phyloP scores from a whole-genome alignment of 2,329 filamentous ascomycete genomes.

The Amphichorda felina region DNA sequence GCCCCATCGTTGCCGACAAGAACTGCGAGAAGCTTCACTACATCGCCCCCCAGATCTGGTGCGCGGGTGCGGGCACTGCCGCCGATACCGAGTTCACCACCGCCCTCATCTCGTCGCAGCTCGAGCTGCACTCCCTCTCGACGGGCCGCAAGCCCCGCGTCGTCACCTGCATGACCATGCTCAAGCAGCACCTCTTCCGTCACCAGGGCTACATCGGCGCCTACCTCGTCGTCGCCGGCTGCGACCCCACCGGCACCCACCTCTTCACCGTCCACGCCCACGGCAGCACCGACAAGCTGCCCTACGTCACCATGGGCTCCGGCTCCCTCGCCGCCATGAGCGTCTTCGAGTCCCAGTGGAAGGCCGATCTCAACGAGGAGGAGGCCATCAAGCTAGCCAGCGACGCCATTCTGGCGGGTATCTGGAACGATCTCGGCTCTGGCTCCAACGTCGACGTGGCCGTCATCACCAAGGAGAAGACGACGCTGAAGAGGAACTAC shows the following conservation, averaged over 20 bases:
- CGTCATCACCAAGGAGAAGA: constrained; percentile 91
- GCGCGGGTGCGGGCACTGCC: constrained; percentile 91
- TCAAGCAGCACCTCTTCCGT: constrained; percentile 98
- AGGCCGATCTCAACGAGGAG: constrained; percentile 61
- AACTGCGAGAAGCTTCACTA: constrained; percentile 99
- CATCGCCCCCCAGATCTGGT: constrained; percentile 98
- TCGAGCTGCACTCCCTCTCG: constrained; percentile 92
- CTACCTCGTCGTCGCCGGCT: constrained; percentile 92
- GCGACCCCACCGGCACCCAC: constrained; percentile 88
- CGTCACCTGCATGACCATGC: constrained; percentile 97
- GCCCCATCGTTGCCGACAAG: constrained; percentile 99
- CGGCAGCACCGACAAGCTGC: constrained; percentile 95
- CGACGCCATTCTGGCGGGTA: constrained; percentile 88
- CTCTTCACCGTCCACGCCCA: constrained; percentile 98
- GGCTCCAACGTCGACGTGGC: constrained; percentile 97
- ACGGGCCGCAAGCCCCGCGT: constrained; percentile 95
- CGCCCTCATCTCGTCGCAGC: constrained; percentile 93
- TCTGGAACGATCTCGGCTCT: constrained; percentile 96
- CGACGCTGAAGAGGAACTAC: constrained; percentile 83
- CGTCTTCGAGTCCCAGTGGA: constrained; percentile 95
- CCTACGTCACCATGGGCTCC: constrained; percentile 98
- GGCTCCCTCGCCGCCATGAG: constrained; percentile 95
- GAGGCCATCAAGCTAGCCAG: constrained; percentile 74
- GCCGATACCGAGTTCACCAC: constrained; percentile 99
- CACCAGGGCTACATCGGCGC: constrained; percentile 97